Conservation (phyloP, 495 filamentous ascomycete genomes). For the Cenococcum geophilum region DNA sequence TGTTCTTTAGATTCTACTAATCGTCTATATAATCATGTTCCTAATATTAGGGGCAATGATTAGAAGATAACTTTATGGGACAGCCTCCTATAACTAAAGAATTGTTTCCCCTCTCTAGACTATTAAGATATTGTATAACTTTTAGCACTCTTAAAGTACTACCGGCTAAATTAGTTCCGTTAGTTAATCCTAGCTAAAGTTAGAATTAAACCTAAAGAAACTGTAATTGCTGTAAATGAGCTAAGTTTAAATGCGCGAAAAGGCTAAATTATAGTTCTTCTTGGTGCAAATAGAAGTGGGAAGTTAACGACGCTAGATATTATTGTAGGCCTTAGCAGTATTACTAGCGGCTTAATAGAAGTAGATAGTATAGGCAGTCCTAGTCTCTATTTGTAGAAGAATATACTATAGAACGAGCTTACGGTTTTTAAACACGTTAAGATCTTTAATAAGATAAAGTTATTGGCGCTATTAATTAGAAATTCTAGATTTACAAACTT, state of each 20-base stretch:
- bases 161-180: slow-evolving; percentile 57
- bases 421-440: slow-evolving; percentile 76
- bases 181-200: slow-evolving; percentile 44
- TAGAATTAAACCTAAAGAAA: slow-evolving; percentile 46
- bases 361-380: slow-evolving; percentile 68
- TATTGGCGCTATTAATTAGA: slow-evolving; percentile 40
- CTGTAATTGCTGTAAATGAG: slow-evolving; percentile 66
- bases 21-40: slow-evolving; percentile 68
- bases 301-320: slow-evolving; percentile 85
- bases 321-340: slow-evolving; percentile 69
- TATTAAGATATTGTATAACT: slow-evolving; percentile 49
- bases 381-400: slow-evolving; percentile 74
- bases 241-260: slow-evolving; percentile 61
- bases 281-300: slow-evolving; percentile 82
- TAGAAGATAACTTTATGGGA: slow-evolving; percentile 69
- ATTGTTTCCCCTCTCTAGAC: slow-evolving; percentile 31
- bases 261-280: slow-evolving; percentile 74
- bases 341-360: slow-evolving; percentile 67
- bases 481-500: slow-evolving; percentile 47
- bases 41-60: slow-evolving; percentile 64
- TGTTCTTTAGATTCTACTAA: slow-evolving; percentile 61
- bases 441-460: slow-evolving; percentile 77
- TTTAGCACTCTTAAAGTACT: slow-evolving; percentile 65
- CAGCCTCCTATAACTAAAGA: slow-evolving; percentile 56
- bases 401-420: slow-evolving; percentile 85